These are phyloP conservation scores for Salpingoeca rosetta DNA, from an alignment of 78 protist genomes.

Conservation along the genomic window DNA sequence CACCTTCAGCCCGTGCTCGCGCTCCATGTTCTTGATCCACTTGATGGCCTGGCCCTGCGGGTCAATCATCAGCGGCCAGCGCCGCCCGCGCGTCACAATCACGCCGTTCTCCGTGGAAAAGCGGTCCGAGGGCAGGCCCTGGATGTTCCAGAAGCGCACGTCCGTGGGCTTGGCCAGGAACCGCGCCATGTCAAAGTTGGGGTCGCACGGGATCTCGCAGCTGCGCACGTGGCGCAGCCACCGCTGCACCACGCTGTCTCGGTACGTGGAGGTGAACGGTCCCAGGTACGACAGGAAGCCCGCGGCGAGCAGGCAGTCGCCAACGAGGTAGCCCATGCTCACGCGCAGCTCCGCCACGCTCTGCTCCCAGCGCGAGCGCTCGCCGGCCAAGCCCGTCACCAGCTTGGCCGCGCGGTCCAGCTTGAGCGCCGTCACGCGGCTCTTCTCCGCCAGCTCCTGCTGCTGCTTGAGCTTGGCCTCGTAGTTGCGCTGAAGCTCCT, in stretches of 20 bases:
- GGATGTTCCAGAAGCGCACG: constrained; percentile 61
- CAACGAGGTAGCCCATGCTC: constrained; percentile 36
- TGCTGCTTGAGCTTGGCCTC: constrained; percentile 12
- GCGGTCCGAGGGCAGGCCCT: constrained; percentile 73
- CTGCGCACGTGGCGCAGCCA: constrained; percentile 18
- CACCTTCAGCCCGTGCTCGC: constrained; percentile 30
- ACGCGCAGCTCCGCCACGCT: constrained; percentile 14
- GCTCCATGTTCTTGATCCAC: constrained; percentile 66
- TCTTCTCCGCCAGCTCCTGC: constrained; percentile 41
- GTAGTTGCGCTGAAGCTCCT: constrained; percentile 26
- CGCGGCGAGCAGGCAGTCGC: constrained; percentile 74
- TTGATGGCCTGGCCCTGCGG: constrained; percentile 82
- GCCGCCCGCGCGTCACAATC: constrained; percentile 57
- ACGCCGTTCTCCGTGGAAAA: constrained; percentile 76
- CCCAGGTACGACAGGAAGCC: constrained; percentile 82
- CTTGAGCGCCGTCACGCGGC: constrained; percentile 55
- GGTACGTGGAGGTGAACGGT: constrained; percentile 65
- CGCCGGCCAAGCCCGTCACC: constrained; percentile 69
- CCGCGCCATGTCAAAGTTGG: constrained; percentile 26
- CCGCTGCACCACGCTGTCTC: constrained; percentile 29
- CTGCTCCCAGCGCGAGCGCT: constrained; percentile 67
- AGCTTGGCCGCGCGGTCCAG: constrained; percentile 65
- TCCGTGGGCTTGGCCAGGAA: constrained; percentile 60
- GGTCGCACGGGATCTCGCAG: constrained; percentile 1
- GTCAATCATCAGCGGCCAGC: constrained; percentile 86